Evolutionary conservation across 148 eudicot species (phyloP).

Genomic region (Rhododendron molle): DNA sequence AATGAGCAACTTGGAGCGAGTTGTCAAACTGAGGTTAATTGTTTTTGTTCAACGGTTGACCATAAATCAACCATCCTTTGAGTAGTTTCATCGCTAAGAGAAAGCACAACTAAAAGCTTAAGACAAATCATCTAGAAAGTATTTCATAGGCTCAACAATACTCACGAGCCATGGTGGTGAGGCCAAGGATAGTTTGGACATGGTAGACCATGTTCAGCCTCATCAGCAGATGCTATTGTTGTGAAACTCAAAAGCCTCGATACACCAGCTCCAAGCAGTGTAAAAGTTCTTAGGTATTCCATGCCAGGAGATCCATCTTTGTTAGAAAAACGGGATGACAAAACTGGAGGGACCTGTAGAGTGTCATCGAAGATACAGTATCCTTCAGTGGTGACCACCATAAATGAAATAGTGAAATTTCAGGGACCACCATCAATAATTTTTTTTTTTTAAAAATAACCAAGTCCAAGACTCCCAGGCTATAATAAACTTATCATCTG

Average conservation of each 20-base stretch:
- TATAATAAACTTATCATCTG: neutral
- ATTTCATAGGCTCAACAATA: conserved; percentile 7
- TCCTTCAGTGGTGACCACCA: neutral
- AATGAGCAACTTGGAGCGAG: neutral
- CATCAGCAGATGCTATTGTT: conserved; percentile 78
- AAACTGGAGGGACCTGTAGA: conserved; percentile 57
- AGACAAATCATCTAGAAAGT: neutral
- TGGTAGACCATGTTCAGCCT: conserved; percentile 89
- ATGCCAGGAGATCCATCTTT: conserved; percentile 58
- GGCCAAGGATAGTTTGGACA: conserved; percentile 90
- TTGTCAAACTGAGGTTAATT: too few relatives aligned
- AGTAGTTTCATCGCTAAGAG: neutral
- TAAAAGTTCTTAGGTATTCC: conserved; percentile 55
- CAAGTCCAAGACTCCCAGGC: neutral
- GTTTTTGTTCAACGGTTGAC: neutral
- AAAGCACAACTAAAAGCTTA: neutral
- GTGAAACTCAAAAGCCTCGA: conserved; percentile 75
- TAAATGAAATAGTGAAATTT: neutral
- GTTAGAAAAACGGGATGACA: conserved; percentile 52
- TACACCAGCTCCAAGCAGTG: conserved; percentile 81
- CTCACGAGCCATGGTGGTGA: conserved; percentile 93
- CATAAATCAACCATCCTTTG: neutral
- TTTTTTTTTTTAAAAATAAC: neutral
- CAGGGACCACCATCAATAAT: neutral
- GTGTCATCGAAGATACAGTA: neutral